Evolutionary conservation across 257 asterid species (phyloP).

Genomic region (Capsicum pubescens): DNA sequence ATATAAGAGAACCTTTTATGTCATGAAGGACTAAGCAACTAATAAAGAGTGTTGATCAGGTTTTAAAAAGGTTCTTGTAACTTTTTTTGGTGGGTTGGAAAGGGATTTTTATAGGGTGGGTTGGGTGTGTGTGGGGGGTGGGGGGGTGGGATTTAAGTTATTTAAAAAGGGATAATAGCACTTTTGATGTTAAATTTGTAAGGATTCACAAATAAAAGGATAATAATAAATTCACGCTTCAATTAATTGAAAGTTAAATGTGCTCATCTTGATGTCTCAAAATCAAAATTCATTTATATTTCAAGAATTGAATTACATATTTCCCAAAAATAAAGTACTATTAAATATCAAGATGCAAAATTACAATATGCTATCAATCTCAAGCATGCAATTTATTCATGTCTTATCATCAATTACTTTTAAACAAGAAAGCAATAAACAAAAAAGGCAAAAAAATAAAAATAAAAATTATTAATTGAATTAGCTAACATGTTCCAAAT

Average conservation of each 20-base stretch:
- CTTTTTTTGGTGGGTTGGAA: conserved; percentile 23
- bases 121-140: background rate
- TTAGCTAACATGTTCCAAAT: background rate
- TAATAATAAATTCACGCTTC: background rate
- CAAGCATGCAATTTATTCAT: conserved; percentile 9
- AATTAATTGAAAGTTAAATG: background rate
- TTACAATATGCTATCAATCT: background rate
- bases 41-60: conserved; percentile 27
- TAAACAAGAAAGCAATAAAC: background rate
- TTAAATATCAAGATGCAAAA: background rate
- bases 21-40: conserved; percentile 26
- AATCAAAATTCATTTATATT: background rate
- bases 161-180: background rate
- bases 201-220: background rate
- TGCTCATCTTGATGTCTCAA: background rate
- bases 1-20: conserved; percentile 11
- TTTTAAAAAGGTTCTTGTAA: background rate
- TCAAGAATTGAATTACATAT: background rate
- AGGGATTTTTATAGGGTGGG: background rate
- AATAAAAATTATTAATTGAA: background rate
- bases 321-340: background rate
- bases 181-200: background rate
- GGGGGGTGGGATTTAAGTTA: background rate
- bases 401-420: background rate
- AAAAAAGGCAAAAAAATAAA: background rate